Percentiles rank a stretch among this genome's conserved stretches.
These are phyloP conservation scores for Boletus bicolor DNA, from an alignment of 768 basidiomycete species.

Conservation along the genomic window DNA sequence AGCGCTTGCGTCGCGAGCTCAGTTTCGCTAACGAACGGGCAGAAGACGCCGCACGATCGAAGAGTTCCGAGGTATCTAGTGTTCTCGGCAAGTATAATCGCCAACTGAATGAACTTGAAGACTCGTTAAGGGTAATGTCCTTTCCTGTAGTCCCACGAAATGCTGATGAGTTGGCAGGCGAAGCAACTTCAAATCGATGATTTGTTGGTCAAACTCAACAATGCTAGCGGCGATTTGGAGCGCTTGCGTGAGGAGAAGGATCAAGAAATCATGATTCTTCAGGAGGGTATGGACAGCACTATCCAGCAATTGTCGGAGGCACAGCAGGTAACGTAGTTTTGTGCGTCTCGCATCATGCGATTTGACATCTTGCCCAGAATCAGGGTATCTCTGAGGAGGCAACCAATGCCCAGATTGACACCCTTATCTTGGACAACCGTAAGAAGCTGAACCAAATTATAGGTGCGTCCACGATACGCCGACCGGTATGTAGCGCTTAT, in stretches of 20 bases:
- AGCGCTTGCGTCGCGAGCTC: slow-evolving; percentile 87
- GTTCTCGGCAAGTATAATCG: slow-evolving; percentile 93
- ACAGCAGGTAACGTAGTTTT: slow-evolving; percentile 62
- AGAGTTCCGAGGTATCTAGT: slow-evolving; percentile 87
- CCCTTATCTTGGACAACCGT: slow-evolving; percentile 90
- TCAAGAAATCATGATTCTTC: slow-evolving; percentile 91
- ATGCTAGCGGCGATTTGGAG: slow-evolving; percentile 71
- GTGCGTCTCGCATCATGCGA: neutral
- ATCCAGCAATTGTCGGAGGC: slow-evolving; percentile 84
- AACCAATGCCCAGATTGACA: slow-evolving; percentile 96
- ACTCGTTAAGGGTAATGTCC: slow-evolving; percentile 75
- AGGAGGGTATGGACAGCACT: slow-evolving; percentile 92
- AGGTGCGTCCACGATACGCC: slow-evolving; percentile 43
- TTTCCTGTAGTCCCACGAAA: neutral
- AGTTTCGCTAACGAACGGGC: slow-evolving; percentile 97
- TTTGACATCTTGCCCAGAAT: slow-evolving; percentile 44
- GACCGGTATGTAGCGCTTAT: slow-evolving; percentile 7
- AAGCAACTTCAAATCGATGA: slow-evolving; percentile 99
- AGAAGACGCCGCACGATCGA: slow-evolving; percentile 86
- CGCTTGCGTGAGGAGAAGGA: slow-evolving; percentile 92
- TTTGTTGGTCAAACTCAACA: slow-evolving; percentile 75
- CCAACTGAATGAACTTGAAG: slow-evolving; percentile 94
- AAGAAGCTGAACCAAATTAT: slow-evolving; percentile 99
- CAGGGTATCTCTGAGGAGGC: slow-evolving; percentile 85
- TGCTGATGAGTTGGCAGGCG: slow-evolving; percentile 46